Base-by-base conservation (phyloP, 1,284 basidiomycete genomes). In the Cryptococcus wingfieldii region DNA sequence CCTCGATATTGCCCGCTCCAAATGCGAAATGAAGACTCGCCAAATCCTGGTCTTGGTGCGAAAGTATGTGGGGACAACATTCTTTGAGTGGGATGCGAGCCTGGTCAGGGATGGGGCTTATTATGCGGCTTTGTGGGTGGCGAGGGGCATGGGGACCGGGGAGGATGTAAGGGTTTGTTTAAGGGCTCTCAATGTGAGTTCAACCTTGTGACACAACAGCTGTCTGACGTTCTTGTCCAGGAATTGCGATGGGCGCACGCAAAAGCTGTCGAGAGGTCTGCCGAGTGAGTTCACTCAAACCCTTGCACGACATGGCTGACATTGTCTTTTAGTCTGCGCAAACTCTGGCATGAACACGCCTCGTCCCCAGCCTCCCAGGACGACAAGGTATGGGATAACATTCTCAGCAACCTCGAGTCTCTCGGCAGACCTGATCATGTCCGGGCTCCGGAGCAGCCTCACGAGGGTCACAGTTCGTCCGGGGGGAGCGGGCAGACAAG, bases 221-320 rank as follows among this genome's bases (percentile, higher is more conserved):
- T 46, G 38, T 39, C 48, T 44, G 53, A 47, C 31, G 37, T 0
- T 18, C 25, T 16, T 16, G 18, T 37, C 38, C 70, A 81, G 23
- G 84, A 88, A 69, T 86, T 90, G 81, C 83, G 84, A 12, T 93
- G 90, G 89, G 84, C 83, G 4, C 88, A 85, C 68, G 85, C 85
- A 12, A 86, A 85, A 68, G 84, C 82, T 55, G 83, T 85, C 54
- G 88, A 89, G 66, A 80, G 85, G 5, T 71, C 71, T 2, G 65
- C 66, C 25, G 69, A 73, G 69, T 70, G 43, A 63, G 68, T 67
- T 27, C 3, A 18, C 10, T 27, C 31, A 12, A n/a, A 23, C 23
- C 23, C 3, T 2, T 23, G 23, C 23, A 25, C 16, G 38, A 27
- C 37, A 13, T 38, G 25, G 16, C n/a, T n/a, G 38, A 54, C 53